Base-by-base conservation (phyloP, 23 red algal species). In the Rhodosorus marinus region DNA sequence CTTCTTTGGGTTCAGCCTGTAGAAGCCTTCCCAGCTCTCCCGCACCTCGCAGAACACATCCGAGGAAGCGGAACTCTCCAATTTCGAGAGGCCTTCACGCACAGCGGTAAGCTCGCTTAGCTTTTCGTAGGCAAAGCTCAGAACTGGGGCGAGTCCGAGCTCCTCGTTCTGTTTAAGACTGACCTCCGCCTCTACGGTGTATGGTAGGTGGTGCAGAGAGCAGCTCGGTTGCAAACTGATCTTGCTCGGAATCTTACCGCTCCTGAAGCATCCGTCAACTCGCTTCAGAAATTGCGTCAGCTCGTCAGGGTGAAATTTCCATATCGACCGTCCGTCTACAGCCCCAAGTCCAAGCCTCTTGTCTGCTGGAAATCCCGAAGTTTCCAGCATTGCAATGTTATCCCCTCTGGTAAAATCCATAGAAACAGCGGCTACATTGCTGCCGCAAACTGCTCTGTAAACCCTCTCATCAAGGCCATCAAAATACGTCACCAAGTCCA, bases 241-340 rank as follows among this genome's bases (percentile, higher is more conserved):
- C 17, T 54, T 33, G 14, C 59, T 47, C 15, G 58, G 19, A 8
- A 41, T 53, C 1, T 67, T 61, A 11, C 17, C 17, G 17, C 38
- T 43, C 38, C 38, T 43, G 40, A 66, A 9, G 15, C 52, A 15
- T 0, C 48, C 54, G 24, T 29, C 54, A 5, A 59, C 38, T 6
- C 21, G 23, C 17, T 66, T 41, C 15, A 74, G 5, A n/a, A n/a
- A n/a, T 7, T 24, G 34, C 33, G 14, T 62, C 50, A 70, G 50
- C 65, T 19, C 55, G 26, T n/a, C 50, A 29, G n/a, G n/a, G 14
- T 30, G 38, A 57, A 59, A 52, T 2, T 51, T 51, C 83, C 83
- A 93, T 43, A 80, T 56, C 24, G 62, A 71, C 36, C 83, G 83
- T 30, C 83, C 83, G 57, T 93, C 83, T 14, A 93, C 54, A n/a